Evolutionary conservation across 306 rosid genomes (phyloP).

Genomic region (Cucumis cinereus): DNA sequence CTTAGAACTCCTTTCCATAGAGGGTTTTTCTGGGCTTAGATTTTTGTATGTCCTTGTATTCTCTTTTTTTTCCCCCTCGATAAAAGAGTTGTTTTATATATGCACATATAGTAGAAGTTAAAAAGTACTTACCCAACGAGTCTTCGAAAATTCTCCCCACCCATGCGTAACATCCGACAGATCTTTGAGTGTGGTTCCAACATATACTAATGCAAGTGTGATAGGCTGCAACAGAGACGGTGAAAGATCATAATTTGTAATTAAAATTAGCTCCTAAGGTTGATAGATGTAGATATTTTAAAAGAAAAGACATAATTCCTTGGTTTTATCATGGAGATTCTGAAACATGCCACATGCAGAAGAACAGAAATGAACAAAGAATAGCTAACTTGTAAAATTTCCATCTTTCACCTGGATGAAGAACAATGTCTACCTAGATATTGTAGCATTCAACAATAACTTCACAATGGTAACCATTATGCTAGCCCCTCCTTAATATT

Average conservation of each 20-base stretch:
- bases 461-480: background rate
- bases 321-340: background rate
- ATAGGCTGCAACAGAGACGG: constrained; percentile 32
- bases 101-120: no score
- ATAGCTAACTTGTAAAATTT: background rate
- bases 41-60: no score
- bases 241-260: background rate
- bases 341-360: background rate
- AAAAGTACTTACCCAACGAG: constrained; percentile 28
- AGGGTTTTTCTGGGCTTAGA: no score
- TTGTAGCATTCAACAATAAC: background rate
- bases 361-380: background rate
- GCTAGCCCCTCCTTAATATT: background rate
- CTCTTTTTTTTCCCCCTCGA: no score
- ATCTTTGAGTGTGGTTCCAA: constrained; percentile 51
- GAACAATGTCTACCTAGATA: background rate
- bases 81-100: no score
- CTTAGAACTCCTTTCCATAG: no score
- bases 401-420: background rate
- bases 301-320: background rate
- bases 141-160: constrained; percentile 42
- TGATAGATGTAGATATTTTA: background rate
- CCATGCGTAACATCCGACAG: constrained; percentile 46
- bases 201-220: constrained; percentile 38
- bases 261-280: background rate